A percentile compares a stretch with the other conserved stretches of the same genome.
These are phyloP conservation scores for Protostelium mycophagum DNA, from an alignment of 78 protist species.

Conservation along the genomic window DNA sequence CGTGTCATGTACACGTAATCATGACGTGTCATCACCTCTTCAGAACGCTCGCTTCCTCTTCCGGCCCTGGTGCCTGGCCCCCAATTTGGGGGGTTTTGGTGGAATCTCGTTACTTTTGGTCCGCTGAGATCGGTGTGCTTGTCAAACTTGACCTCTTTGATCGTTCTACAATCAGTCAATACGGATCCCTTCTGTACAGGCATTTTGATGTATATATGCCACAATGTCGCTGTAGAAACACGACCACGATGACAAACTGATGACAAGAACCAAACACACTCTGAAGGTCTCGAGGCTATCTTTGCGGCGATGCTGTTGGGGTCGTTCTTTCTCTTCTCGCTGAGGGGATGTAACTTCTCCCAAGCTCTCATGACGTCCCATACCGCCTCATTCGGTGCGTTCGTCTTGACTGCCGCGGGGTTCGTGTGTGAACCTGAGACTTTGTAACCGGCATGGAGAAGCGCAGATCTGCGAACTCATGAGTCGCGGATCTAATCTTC, in stretches of 20 bases:
- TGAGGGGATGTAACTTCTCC: slow-evolving; percentile 36
- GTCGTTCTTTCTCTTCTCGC: slow-evolving; percentile 10
- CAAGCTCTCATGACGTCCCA: slow-evolving; percentile 68
- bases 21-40: too few relatives aligned
- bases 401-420: slow-evolving; percentile 73
- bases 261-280: neutral
- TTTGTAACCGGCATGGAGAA: slow-evolving; percentile 67
- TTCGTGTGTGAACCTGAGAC: slow-evolving; percentile 75
- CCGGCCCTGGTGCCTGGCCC: slow-evolving; percentile 64
- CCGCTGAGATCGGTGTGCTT: slow-evolving; percentile 24
- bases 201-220: neutral
- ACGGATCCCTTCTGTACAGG: neutral
- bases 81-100: slow-evolving; percentile 64
- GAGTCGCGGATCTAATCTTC: neutral
- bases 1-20: too few relatives aligned
- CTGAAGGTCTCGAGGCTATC: slow-evolving; percentile 19
- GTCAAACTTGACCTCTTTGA: slow-evolving; percentile 29
- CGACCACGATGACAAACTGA: neutral
- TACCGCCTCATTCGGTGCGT: slow-evolving; percentile 69
- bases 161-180: neutral
- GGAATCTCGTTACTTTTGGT: slow-evolving; percentile 48
- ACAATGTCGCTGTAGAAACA: too few relatives aligned
- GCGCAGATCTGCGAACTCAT: slow-evolving; percentile 53
- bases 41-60: neutral
- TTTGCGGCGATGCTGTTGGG: slow-evolving; percentile 31